Conservation (phyloP, 768 basidiomycete species). For the Boletus vinaceobasis region DNA sequence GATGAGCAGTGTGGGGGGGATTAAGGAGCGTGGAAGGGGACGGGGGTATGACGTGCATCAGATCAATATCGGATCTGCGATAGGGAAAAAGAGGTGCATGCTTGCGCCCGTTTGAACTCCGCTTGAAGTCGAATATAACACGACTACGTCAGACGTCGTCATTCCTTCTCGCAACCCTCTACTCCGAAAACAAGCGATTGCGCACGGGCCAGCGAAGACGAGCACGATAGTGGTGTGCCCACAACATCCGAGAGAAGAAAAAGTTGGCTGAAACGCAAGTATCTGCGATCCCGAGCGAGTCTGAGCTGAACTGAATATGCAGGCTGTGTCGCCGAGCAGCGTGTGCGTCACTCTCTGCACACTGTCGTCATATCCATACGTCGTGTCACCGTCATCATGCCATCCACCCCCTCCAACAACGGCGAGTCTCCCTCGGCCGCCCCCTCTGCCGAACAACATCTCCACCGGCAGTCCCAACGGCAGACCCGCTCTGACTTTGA, state of each 20-base stretch:
- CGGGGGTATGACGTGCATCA: constrained; percentile 32
- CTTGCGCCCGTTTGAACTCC: constrained; percentile 34
- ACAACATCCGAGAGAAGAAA: neutral
- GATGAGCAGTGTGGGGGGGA: constrained; percentile 16
- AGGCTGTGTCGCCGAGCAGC: constrained; percentile 18
- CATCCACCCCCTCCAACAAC: constrained; percentile 27
- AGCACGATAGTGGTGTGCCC: constrained; percentile 4
- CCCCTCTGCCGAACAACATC: constrained; percentile 7
- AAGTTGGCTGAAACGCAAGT: constrained; percentile 21
- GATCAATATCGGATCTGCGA: constrained; percentile 36
- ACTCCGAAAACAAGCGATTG: constrained; percentile 24
- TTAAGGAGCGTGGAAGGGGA: constrained; percentile 13
- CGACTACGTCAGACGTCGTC: constrained; percentile 45
- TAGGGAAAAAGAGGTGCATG: constrained; percentile 17
- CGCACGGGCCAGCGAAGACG: constrained; percentile 31
- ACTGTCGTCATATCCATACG: constrained; percentile 29
- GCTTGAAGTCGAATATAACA: constrained; percentile 42
- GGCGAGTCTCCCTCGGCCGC: constrained; percentile 34
- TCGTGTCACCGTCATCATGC: constrained; percentile 27
- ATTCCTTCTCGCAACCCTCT: constrained; percentile 35
- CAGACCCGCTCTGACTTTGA: constrained; percentile 65
- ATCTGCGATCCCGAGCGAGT: constrained; percentile 18
- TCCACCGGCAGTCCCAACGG: constrained; percentile 26
- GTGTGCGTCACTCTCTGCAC: constrained; percentile 16
- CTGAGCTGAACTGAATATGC: constrained; percentile 18